These are phyloP conservation scores for Mrakia hoshinonis DNA, from an alignment of 768 basidiomycete species.

Conservation along the genomic window DNA sequence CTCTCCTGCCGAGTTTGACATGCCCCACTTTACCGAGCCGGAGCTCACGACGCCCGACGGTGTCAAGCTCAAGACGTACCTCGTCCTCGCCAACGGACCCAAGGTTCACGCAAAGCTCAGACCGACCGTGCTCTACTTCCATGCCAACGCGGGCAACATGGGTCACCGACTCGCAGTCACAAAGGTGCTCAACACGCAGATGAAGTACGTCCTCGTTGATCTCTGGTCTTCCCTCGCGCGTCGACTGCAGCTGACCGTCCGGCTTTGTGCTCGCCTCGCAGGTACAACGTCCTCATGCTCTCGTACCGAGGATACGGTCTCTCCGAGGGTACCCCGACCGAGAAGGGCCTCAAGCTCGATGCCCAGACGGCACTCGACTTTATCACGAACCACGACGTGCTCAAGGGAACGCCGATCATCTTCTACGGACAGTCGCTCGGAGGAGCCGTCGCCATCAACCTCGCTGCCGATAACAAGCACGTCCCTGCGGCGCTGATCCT, in stretches of 20 bases:
- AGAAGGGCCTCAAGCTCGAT: slow-evolving; percentile 70
- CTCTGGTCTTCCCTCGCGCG: neutral
- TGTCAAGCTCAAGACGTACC: slow-evolving; percentile 63
- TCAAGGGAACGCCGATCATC: slow-evolving; percentile 63
- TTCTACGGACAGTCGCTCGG: slow-evolving; percentile 48
- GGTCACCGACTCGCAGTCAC: slow-evolving; percentile 62
- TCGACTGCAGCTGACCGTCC: slow-evolving; percentile 42
- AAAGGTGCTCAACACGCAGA: neutral
- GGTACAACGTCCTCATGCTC: slow-evolving; percentile 85
- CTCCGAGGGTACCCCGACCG: slow-evolving; percentile 77
- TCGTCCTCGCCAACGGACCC: slow-evolving; percentile 50
- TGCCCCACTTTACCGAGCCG: slow-evolving; percentile 63
- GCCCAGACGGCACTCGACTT: slow-evolving; percentile 63
- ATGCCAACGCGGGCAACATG: slow-evolving; percentile 39
- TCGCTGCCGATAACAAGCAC: slow-evolving; percentile 65
- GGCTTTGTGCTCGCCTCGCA: slow-evolving; percentile 74
- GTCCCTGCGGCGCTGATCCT: slow-evolving; percentile 61
- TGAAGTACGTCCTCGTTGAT: neutral
- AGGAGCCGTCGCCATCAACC: slow-evolving; percentile 83
- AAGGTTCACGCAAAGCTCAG: slow-evolving; percentile 46
- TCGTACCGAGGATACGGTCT: slow-evolving; percentile 83
- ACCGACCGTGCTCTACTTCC: slow-evolving; percentile 50
- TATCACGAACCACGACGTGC: slow-evolving; percentile 53
- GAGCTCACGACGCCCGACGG: slow-evolving; percentile 64
- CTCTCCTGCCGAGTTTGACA: slow-evolving; percentile 47